Evolutionary conservation across 257 asterid species (phyloP).

Genomic region (Gentiana macrophylla): DNA sequence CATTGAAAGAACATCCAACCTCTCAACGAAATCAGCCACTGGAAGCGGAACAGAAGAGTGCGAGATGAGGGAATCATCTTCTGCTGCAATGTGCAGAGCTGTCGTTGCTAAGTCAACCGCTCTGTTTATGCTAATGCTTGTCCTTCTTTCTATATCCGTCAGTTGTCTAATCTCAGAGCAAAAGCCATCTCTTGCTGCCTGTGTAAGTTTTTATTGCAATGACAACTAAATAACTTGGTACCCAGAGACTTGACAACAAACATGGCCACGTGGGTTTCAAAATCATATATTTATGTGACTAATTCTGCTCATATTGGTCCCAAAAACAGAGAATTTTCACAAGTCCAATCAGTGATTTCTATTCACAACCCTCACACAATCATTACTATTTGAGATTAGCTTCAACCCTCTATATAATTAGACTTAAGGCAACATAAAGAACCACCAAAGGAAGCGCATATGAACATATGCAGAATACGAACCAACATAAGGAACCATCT

Average conservation of each 20-base stretch:
- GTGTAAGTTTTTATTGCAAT: slow-evolving; percentile 8
- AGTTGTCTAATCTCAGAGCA: slow-evolving; percentile 41
- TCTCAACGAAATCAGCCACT: slow-evolving; percentile 34
- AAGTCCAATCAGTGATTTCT: neutral
- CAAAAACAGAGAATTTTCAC: neutral
- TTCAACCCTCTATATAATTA: no score
- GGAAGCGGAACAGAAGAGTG: slow-evolving; percentile 90
- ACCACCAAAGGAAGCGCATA: no score
- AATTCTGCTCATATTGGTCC: neutral
- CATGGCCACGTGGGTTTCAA: neutral
- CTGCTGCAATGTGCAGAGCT: slow-evolving; percentile 77
- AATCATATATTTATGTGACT: neutral
- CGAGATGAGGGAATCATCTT: slow-evolving; percentile 69
- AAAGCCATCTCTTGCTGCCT: slow-evolving; percentile 65
- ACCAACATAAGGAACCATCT: no score
- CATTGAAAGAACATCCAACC: no score
- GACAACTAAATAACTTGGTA: neutral
- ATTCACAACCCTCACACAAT: neutral
- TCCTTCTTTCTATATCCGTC: slow-evolving; percentile 52
- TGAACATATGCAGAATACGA: no score
- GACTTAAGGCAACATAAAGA: no score
- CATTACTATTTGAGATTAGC: no score
- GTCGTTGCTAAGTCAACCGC: slow-evolving; percentile 54
- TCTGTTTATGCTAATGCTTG: slow-evolving; percentile 52
- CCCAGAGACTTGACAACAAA: neutral